Evolutionary conservation across 2,329 filamentous ascomycete species (phyloP).

Genomic region (Clarireedia hainanense): DNA sequence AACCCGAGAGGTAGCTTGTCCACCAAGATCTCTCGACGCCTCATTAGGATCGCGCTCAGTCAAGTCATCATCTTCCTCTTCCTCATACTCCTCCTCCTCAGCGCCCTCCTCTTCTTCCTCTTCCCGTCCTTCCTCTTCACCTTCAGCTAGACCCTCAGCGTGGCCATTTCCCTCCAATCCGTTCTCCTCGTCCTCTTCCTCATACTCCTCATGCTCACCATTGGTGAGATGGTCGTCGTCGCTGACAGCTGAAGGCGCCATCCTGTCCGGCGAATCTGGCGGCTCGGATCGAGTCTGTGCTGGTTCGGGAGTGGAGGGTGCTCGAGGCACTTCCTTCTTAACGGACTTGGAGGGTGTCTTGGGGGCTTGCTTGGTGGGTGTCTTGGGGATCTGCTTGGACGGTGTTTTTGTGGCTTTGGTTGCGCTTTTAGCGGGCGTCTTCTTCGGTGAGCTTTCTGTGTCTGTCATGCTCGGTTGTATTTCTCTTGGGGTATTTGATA

Average conservation of each 20-base stretch:
- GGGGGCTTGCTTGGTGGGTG: neutral
- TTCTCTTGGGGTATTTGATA: no score
- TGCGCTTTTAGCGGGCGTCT: neutral
- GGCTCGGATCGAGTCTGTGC: conserved; percentile 7
- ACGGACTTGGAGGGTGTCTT: neutral
- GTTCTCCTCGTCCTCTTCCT: conserved; percentile 5
- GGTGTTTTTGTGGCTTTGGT: neutral
- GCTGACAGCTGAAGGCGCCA: conserved; percentile 5
- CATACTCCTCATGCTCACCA: conserved; percentile 7
- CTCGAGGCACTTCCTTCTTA: neutral
- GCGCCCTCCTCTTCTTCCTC: neutral
- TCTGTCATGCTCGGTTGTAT: conserved; percentile 6
- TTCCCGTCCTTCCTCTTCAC: conserved; percentile 8
- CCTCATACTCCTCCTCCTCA: conserved; percentile 34
- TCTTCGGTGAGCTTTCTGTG: conserved; percentile 5
- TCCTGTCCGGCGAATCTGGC: conserved; percentile 5
- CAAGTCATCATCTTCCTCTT: conserved; percentile 1
- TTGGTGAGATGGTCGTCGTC: conserved; percentile 7
- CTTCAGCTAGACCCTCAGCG: neutral
- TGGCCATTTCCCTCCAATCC: conserved; percentile 2
- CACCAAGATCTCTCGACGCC: neutral
- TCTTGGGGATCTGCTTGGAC: neutral
- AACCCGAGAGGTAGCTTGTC: neutral
- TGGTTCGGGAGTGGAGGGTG: conserved; percentile 7
- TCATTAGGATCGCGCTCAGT: conserved; percentile 8